phyloP scores from a whole-genome alignment of 2,329 filamentous ascomycete species.

The Apiospora hydei region DNA sequence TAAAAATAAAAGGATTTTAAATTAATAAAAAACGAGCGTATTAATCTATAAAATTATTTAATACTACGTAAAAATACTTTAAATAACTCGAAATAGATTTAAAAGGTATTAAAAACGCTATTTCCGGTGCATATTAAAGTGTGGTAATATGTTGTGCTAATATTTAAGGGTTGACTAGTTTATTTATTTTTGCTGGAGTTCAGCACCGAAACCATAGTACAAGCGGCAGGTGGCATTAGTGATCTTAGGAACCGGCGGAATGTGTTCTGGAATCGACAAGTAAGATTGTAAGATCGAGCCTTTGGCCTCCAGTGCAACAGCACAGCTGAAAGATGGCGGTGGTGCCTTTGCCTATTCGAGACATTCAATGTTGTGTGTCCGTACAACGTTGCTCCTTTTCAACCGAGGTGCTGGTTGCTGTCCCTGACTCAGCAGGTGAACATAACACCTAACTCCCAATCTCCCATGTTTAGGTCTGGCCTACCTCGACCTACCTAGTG shows the following conservation, averaged over 20 bases:
- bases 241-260: not conserved
- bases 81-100: no score
- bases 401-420: not conserved
- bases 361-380: not conserved
- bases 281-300: not conserved
- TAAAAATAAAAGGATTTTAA: no score
- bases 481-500: not conserved
- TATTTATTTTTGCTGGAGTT: no score
- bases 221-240: not conserved
- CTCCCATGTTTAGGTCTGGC: conserved; percentile 1
- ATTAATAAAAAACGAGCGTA: no score
- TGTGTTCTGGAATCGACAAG: not conserved
- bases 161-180: no score
- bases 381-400: conserved; percentile 10
- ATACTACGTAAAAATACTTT: no score
- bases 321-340: not conserved
- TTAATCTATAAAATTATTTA: no score
- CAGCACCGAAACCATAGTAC: no score
- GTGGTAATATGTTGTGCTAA: no score
- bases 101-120: no score
- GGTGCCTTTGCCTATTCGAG: conserved; percentile 10
- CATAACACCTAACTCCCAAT: conserved; percentile 9
- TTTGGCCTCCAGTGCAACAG: not conserved
- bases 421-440: conserved; percentile 14
- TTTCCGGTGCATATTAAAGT: no score